These are phyloP conservation scores for Litchi chinensis DNA, from an alignment of 345 rosid genomes.

Conservation along the genomic window DNA sequence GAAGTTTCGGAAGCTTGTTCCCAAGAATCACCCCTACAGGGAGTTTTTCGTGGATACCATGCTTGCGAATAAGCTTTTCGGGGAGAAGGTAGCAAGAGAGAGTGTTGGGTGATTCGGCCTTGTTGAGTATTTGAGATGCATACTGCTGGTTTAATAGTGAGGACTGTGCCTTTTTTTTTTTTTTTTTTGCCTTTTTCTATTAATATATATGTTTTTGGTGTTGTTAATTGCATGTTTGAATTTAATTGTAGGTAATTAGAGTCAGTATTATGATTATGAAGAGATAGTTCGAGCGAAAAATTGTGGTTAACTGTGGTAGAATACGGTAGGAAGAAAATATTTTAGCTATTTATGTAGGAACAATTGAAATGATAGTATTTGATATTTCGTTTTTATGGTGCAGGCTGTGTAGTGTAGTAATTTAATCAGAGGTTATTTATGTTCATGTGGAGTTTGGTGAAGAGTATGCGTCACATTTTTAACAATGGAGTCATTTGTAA, in stretches of 20 bases:
- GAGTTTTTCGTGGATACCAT: slow-evolving; percentile 79
- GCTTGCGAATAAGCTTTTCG: slow-evolving; percentile 66
- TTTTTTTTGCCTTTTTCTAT: not conserved
- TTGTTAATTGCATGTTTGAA: not conserved
- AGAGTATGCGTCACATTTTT: not conserved
- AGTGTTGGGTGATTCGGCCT: slow-evolving; percentile 24
- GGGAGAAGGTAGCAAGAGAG: slow-evolving; percentile 59
- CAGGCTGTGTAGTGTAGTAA: not conserved
- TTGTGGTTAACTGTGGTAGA: slow-evolving; percentile 1
- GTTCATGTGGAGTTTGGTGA: not conserved
- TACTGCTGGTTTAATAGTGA: slow-evolving; percentile 12
- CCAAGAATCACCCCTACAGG: slow-evolving; percentile 79
- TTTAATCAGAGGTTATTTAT: not conserved
- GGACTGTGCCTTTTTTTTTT: not conserved
- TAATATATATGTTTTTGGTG: not conserved
- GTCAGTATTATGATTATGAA: not conserved
- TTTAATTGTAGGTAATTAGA: not conserved
- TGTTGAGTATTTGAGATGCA: slow-evolving; percentile 15
- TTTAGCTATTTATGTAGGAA: slow-evolving; percentile 8
- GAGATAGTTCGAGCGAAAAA: not conserved
- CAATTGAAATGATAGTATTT: not conserved
- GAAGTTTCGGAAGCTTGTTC: slow-evolving; percentile 79
- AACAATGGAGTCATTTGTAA: not conserved
- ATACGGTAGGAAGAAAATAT: not conserved
- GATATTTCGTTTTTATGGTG: not conserved